Evolutionary conservation across 1,284 basidiomycete species (phyloP), one percentile per base, ranked within the genome.

Genomic region (Fomitopsis betulina): DNA sequence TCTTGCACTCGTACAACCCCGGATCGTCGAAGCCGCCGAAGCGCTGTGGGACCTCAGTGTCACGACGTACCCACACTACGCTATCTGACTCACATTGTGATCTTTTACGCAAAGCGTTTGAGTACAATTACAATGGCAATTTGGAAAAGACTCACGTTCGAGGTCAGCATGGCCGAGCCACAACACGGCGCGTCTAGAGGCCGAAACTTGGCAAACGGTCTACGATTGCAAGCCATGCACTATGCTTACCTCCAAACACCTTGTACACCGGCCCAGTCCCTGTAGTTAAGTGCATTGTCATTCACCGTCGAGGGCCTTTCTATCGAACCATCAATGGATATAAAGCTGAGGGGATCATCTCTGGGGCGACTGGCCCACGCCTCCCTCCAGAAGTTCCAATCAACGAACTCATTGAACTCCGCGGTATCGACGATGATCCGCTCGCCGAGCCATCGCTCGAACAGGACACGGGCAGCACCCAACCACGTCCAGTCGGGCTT

Each of bases 81-180:
- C 10, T 1, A 51, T n/a, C 3, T 19, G 7, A 9, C 72, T 53
- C 58, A 77, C 77, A 58, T 78, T 76, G 53, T 76, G 73, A 37
- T 72, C 76, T 79, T 47, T 47, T 23, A 39, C 49, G 62, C 21
- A 62, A 52, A 33, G 38, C 49, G 25, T n/a, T 10, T 47, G 39
- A 53, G 53, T 21, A 4, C 12, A n/a, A 35, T 21, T 4, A 17
- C 19, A 23, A 7, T 1, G 38, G 10, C 43, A n/a, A 3, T 12
- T 4, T n/a, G 42, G 7, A 27, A 27, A 30, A 40, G 4, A 58
- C 81, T 66, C 62, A 84, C 82, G 67, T 5, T 83, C 65, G 2
- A 85, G 63, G 59, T 83, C 79, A 23, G 75, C 73, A 63, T 85
- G 85, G 61, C 81, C 81, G 64, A 85, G 70, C 83, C 83, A 85